Evolutionary conservation across 1,284 basidiomycete species (phyloP), one percentile per base, ranked within the genome.

Genomic region (Violaceomyces palustris): DNA sequence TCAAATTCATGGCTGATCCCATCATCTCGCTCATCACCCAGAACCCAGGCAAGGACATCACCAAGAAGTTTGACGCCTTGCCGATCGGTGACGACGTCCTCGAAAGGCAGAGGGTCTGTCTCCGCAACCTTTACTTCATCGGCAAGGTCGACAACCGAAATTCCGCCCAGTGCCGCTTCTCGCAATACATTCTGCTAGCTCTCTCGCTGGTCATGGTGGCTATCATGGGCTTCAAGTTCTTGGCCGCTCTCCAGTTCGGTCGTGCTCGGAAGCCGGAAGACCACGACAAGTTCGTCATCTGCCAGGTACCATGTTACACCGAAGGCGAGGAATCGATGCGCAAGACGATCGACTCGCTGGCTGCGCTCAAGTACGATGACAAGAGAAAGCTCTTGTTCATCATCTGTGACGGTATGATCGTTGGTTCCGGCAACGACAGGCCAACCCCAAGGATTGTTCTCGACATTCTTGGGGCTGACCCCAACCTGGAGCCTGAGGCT

Each of bases 321-420:
- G 90, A 96, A 79, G 92, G 89, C 58, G 87, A 93, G 63, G 77
- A 81, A 25, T 96, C 89, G 3, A 79, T 98, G 50, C 81, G 86
- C 50, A 80, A 79, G 66, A 97, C 93, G 4, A 93, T 98, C 74
- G 89, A 98, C 74, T 96, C 91, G 15, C 78, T 98, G 45, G 88
- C 93, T 6, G 83, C 85, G 68, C 80, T 96, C 74, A 92, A 89
- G 75, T 99, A 97, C 72, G 92, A 99, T 69, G 91, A 99, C 78
- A 98, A 97, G 77, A 87, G 91, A 45, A 98, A 97, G 76, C 78
- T 98, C 4, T 77, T 97, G 22, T 83, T 96, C 57, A 79, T 98
- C 75, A 87, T 98, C 66, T 98, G 94, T 70, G 93, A 99, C 74
- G 93, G 94, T 64, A 98, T 92, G 82, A 97, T 99, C 61, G 87